phyloP scores from a whole-genome alignment of 495 filamentous ascomycete species.

The Schizothecium vesticola region DNA sequence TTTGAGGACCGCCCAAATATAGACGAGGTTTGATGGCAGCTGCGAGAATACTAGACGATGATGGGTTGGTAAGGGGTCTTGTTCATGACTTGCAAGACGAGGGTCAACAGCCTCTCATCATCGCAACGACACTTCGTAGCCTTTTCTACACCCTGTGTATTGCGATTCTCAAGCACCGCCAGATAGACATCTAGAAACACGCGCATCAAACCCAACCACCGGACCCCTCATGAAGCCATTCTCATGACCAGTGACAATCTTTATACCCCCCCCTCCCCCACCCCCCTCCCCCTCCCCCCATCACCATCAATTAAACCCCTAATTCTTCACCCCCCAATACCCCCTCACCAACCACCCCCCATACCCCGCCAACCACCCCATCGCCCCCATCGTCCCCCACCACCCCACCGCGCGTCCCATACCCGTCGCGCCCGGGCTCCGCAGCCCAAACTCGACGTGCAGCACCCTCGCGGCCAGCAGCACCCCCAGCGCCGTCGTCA shows the following conservation, averaged over 20 bases:
- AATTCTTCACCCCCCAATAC: constrained; percentile 8
- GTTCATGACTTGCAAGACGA: background rate
- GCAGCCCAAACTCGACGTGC: constrained; percentile 39
- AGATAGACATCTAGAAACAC: background rate
- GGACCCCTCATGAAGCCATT: background rate
- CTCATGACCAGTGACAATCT: background rate
- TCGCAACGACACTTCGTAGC: background rate
- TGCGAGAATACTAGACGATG: background rate
- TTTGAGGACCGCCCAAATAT: too few species aligned
- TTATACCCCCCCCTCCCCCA: background rate
- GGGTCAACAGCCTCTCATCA: background rate
- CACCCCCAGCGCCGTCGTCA: constrained; percentile 31
- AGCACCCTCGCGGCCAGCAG: constrained; percentile 34
- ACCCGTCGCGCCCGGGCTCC: constrained; percentile 22
- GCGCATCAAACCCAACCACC: background rate
- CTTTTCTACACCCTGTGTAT: background rate
- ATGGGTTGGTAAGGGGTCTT: background rate
- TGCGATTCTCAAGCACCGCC: background rate
- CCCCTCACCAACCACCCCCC: constrained; percentile 30
- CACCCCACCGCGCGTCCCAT: constrained; percentile 33
- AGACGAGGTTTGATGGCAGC: too few species aligned
- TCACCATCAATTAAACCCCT: constrained; percentile 27
- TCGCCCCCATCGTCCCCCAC: constrained; percentile 33
- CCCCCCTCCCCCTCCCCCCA: constrained; percentile 7
- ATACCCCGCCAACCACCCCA: constrained; percentile 35